Conservation (phyloP, 1,139 yeast genomes). For the Pichia cactophila region DNA sequence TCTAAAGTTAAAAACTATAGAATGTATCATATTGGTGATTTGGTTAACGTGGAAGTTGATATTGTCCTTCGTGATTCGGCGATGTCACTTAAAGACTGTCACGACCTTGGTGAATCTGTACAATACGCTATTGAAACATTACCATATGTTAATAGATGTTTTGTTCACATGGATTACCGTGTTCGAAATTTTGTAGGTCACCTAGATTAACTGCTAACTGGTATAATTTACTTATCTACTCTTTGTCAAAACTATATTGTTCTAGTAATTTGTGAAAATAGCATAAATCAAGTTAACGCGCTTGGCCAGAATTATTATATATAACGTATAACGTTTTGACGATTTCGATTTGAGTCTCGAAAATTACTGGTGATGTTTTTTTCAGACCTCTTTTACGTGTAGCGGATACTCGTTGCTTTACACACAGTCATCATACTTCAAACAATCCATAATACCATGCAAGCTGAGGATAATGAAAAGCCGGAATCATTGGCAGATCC, state of each 20-base stretch:
- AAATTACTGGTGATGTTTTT: not conserved
- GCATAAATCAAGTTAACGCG: not conserved
- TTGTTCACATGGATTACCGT: slow-evolving; percentile 72
- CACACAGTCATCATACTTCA: not conserved
- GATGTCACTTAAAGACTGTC: slow-evolving; percentile 56
- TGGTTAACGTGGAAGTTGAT: slow-evolving; percentile 70
- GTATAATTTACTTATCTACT: not conserved
- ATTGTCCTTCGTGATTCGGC: slow-evolving; percentile 46
- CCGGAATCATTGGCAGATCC: not conserved
- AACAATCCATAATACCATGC: not conserved
- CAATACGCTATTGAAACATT: slow-evolving; percentile 75
- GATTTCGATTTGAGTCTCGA: too few species aligned
- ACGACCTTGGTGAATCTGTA: slow-evolving; percentile 74
- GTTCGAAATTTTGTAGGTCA: slow-evolving; percentile 48
- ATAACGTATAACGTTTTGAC: too few species aligned
- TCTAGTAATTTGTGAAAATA: too few species aligned
- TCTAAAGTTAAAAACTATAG: slow-evolving; percentile 58
- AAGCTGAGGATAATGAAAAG: not conserved
- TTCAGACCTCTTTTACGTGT: not conserved
- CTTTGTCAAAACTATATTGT: too few species aligned
- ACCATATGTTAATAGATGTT: slow-evolving; percentile 73
- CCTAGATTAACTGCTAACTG: slow-evolving; percentile 18
- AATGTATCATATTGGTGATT: slow-evolving; percentile 75
- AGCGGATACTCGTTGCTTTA: not conserved
- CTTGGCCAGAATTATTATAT: not conserved